Percentiles rank a stretch among this genome's conserved stretches.
Evolutionary conservation across 176 grass and related monocot genomes (phyloP).

Genomic region (Elymus sibiricus): DNA sequence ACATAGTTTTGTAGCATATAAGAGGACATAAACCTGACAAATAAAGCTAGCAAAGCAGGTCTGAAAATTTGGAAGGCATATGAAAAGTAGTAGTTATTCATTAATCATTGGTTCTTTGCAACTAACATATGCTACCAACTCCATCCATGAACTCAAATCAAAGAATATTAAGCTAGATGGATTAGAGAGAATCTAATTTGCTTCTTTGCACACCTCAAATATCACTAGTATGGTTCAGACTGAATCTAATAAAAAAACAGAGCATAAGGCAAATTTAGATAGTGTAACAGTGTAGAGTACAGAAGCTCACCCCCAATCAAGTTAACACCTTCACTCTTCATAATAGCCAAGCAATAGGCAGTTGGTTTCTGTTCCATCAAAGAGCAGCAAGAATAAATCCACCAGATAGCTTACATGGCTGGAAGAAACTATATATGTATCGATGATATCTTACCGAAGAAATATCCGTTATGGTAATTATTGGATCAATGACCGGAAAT

Average conservation of each 20-base stretch:
- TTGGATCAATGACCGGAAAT: conserved; percentile 59
- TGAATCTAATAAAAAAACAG: neutral
- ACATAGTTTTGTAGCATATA: neutral
- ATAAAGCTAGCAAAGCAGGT: neutral
- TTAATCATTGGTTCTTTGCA: conserved; percentile 9
- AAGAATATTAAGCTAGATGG: neutral
- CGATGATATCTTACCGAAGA: conserved; percentile 41
- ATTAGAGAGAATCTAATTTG: too few relatives aligned
- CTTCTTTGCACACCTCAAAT: neutral
- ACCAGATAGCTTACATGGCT: neutral
- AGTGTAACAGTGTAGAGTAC: neutral
- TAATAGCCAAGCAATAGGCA: conserved; percentile 81
- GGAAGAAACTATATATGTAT: conserved; percentile 1
- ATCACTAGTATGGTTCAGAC: neutral
- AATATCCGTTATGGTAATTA: conserved; percentile 28
- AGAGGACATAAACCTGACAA: neutral
- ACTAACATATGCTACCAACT: neutral
- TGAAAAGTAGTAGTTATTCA: neutral
- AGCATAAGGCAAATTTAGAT: neutral
- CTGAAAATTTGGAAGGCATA: neutral
- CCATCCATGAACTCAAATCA: neutral
- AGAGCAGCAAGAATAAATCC: conserved; percentile 22
- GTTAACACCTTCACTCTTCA: conserved; percentile 62
- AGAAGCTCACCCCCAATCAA: conserved; percentile 79
- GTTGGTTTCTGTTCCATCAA: conserved; percentile 19